These are phyloP conservation scores for Harringtonia aguacate DNA, from an alignment of 2,329 filamentous ascomycete genomes.

Conservation along the genomic window DNA sequence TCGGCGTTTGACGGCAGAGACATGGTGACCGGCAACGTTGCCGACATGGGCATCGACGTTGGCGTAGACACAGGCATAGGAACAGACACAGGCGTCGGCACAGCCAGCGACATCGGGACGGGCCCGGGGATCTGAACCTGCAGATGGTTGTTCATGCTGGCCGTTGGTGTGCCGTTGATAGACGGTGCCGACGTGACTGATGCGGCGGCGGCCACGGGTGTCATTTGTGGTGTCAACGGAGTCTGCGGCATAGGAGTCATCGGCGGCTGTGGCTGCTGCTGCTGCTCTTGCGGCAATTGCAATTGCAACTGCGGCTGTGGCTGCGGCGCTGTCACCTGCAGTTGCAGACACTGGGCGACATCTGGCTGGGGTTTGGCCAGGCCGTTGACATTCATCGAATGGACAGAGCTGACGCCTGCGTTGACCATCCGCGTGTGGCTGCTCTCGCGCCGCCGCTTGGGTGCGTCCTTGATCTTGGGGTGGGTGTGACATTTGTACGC, in stretches of 20 bases:
- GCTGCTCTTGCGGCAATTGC: background rate
- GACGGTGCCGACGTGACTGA: background rate
- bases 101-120: too few relatives aligned
- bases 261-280: background rate
- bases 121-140: too few relatives aligned
- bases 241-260: background rate
- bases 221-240: conserved; percentile 33
- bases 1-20: conserved; percentile 17
- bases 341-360: too few relatives aligned
- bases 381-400: background rate
- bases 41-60: background rate
- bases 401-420: conserved; percentile 17
- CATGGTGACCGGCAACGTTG: conserved; percentile 5
- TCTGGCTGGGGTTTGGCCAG: conserved; percentile 6
- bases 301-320: background rate
- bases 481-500: conserved; percentile 78
- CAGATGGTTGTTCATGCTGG: background rate
- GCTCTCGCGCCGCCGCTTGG: conserved; percentile 56
- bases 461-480: conserved; percentile 59
- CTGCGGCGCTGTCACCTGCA: conserved; percentile 7
- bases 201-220: conserved; percentile 16
- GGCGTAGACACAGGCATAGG: background rate
- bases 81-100: background rate
- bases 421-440: conserved; percentile 36
- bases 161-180: background rate